Evolutionary conservation across 176 grass and related monocot species (phyloP), one percentile per base, ranked within the genome.

Genomic region (Aegilops sharonensis): DNA sequence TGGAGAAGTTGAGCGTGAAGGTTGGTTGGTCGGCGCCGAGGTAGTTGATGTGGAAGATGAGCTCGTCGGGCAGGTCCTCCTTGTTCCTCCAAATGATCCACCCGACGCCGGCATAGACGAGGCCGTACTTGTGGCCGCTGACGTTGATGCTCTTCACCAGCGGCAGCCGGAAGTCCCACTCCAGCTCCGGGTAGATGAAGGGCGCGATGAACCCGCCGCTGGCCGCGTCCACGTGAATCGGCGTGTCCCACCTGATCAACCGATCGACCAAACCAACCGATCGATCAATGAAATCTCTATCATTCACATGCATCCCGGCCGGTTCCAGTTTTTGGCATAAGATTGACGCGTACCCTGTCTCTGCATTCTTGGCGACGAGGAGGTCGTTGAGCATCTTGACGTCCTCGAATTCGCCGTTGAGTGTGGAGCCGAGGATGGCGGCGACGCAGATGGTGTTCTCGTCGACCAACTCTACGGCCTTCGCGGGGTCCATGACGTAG

Each of bases 381-480:
- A 95, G 84, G 63, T 95, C 86, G 78, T 91, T 95, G 71, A 95
- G 82, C 64, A 42, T 56, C 86, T 89, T 95, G 32, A 93, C 91
- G 74, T 95, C 93, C 84, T 95, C 91, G 75, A 95, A 95, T 30
- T 95, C 93, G 78, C 93, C 91, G 59, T 73, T 95, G 69, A 95
- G 93, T 9, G 89, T 95, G 15, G 93, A 93, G 10, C 93, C 93
- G 70, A 95, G 91, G 88, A 95, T 95, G 75, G 93, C 93, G 12
- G 93, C 93, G 8, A 95, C 93, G 45, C 93, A 95, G 68, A 93
- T 95, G 56, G 93, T 95, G 91, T 95, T 95, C 88, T 95, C 93
- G 68, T 95, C 93, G 5, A 95, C 91, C 88, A 95, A 50, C 78
- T 90, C 86, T 9, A 84, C 88, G 4, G 93, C 93, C 81, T 93